phyloP scores from a whole-genome alignment of 1,284 basidiomycete genomes.

The Pyrrhoderma lamaoense region DNA sequence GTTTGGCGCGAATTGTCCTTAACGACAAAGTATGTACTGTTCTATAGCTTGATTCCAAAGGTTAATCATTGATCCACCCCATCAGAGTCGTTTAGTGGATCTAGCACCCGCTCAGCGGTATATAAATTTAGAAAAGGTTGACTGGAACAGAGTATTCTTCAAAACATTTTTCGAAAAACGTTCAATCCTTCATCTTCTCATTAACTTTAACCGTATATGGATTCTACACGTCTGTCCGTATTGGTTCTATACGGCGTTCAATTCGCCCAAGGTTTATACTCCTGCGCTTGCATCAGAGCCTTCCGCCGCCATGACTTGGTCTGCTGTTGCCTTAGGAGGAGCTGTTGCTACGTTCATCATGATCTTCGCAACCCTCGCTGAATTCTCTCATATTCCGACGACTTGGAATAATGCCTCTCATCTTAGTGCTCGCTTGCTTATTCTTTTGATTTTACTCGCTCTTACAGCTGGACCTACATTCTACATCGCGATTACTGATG shows the following conservation, averaged over 20 bases:
- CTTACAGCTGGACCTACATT: slow-evolving; percentile 86
- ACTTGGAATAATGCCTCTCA: slow-evolving; percentile 97
- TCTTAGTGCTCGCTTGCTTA: slow-evolving; percentile 80
- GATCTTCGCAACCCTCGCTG: slow-evolving; percentile 84
- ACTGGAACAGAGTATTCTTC: slow-evolving; percentile 92
- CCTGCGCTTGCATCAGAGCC: slow-evolving; percentile 51
- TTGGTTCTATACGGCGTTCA: slow-evolving; percentile 95
- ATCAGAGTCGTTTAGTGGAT: slow-evolving; percentile 81
- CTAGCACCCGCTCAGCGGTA: slow-evolving; percentile 85
- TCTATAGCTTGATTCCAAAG: slow-evolving; percentile 1
- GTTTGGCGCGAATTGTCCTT: slow-evolving; percentile 86
- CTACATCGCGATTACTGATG: slow-evolving; percentile 79
- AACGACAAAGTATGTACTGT: slow-evolving; percentile 64
- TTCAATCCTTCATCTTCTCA: slow-evolving; percentile 84
- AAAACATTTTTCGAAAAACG: slow-evolving; percentile 96
- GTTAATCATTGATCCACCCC: slow-evolving; percentile 10
- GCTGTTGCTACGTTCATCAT: slow-evolving; percentile 86
- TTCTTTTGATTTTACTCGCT: slow-evolving; percentile 80
- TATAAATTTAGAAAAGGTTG: slow-evolving; percentile 83
- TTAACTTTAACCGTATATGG: slow-evolving; percentile 98
- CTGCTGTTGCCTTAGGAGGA: slow-evolving; percentile 86
- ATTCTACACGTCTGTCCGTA: slow-evolving; percentile 86
- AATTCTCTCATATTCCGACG: slow-evolving; percentile 94
- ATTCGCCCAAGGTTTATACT: slow-evolving; percentile 90
- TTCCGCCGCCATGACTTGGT: slow-evolving; percentile 82